Base-by-base conservation (phyloP, 2,329 filamentous ascomycete genomes). In the Aspergillus caelatus region DNA sequence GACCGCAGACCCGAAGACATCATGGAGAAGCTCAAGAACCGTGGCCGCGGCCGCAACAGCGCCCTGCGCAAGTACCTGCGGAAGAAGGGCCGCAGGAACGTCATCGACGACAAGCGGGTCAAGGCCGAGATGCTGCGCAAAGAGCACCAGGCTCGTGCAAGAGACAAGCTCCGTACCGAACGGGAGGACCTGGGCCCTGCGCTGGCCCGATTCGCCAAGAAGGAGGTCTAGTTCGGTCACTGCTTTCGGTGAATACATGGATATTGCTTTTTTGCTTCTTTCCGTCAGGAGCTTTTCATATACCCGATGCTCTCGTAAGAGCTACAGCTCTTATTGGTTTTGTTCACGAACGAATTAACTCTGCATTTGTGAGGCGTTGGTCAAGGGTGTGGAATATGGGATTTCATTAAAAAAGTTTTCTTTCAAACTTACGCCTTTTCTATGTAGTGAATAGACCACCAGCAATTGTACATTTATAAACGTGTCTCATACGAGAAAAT, bases 61-160 rank as follows among this genome's bases (percentile, higher is more conserved):
- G 91, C 91, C 63, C 80, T 98, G 67, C 89, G 93, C 74, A 93
- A 94, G 77, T 94, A 96, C 76, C 79, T 98, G 74, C 84, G 95
- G 69, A 98, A 98, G 88, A 94, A 95, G 82, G 89, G 92, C 53
- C 90, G 90, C 74, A 92, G 91, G 85, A 98, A 98, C 77, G 88
- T 99, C 62, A 93, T 99, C 77, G 95, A 99, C 82, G 95, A 97
- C 84, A 94, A 94, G 86, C 89, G 91, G 75, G 80, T 97, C 78
- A 89, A 90, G 75, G 90, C 94, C 55, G 92, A 97, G 77, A 92
- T 93, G 79, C 83, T 97, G 76, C 89, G 90, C 82, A 86, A 87
- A 75, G 84, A 85, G 68, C 84, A 86, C 72, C 88, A 89, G 69
- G 87, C 90, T 77, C 88, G 87, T 77, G 86, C 89, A 70, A 86